These are phyloP conservation scores for Mortierella sp. DNA, from an alignment of 371 early-diverging fungal species.

Conservation along the genomic window DNA sequence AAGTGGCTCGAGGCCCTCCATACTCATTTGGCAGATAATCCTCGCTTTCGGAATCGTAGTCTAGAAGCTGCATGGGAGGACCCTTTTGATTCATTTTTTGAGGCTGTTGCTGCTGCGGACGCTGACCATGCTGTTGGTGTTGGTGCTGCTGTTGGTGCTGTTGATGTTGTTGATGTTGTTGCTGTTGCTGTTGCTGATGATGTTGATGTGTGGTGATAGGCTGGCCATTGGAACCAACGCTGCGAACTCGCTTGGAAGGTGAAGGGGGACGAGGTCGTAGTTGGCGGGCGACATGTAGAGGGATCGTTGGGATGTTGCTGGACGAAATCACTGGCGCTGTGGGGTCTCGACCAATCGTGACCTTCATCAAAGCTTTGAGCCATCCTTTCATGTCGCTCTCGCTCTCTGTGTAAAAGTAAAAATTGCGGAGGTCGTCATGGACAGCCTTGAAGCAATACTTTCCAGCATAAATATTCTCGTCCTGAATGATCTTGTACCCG, in stretches of 20 bases:
- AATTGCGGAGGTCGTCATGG: constrained; percentile 65
- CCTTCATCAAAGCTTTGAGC: constrained; percentile 73
- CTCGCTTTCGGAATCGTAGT: constrained; percentile 49
- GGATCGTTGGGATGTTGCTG: constrained; percentile 69
- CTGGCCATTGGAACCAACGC: constrained; percentile 31
- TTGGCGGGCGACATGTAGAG: constrained; percentile 68
- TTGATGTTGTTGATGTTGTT: constrained; percentile 24
- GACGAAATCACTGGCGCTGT: constrained; percentile 74
- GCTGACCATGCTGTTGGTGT: constrained; percentile 11
- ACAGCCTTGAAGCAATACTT: constrained; percentile 75
- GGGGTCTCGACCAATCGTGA: constrained; percentile 70
- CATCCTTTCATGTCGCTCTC: constrained; percentile 60
- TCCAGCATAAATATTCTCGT: constrained; percentile 68
- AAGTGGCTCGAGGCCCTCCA: constrained; percentile 5
- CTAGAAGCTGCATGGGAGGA: constrained; percentile 24
- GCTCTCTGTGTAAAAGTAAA: constrained; percentile 69
- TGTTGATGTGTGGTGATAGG: constrained; percentile 29
- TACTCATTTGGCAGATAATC: constrained; percentile 30
- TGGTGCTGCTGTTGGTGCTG: constrained; percentile 16
- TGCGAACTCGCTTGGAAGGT: constrained; percentile 40
- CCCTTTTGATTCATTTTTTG: constrained; percentile 14
- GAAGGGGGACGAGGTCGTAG: constrained; percentile 75
- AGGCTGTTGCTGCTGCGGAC: constrained; percentile 7
- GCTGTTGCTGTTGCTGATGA: constrained; percentile 29
- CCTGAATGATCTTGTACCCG: constrained; percentile 63